These are phyloP conservation scores for Magnaporthiopsis poae DNA, from an alignment of 2,329 filamentous ascomycete genomes.

Conservation along the genomic window DNA sequence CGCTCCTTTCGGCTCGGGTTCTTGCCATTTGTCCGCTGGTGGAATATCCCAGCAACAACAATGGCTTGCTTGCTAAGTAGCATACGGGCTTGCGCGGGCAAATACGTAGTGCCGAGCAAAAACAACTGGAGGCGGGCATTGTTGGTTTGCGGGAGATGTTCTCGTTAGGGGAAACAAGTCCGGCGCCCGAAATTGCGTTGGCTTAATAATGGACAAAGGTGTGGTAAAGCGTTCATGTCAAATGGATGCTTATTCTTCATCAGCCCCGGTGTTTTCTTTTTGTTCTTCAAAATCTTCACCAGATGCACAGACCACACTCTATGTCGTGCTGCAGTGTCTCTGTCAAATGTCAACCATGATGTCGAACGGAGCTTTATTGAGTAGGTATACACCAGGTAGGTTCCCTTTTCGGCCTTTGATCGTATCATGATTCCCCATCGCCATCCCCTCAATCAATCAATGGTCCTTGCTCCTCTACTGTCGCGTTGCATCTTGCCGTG, in stretches of 20 bases:
- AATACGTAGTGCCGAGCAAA: not conserved
- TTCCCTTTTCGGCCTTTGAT: too few relatives aligned
- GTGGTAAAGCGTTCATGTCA: not conserved
- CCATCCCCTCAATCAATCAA: not conserved
- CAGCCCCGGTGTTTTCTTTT: not conserved
- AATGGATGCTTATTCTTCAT: not conserved
- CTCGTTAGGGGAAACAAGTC: not conserved
- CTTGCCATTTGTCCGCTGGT: too few relatives aligned
- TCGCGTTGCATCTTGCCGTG: not conserved
- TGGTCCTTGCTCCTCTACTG: not conserved
- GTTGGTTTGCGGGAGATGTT: not conserved
- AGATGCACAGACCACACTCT: too few relatives aligned
- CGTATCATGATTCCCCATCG: not conserved
- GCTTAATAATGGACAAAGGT: not conserved
- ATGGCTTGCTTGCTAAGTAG: too few relatives aligned
- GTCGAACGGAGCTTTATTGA: too few relatives aligned
- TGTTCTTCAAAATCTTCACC: too few relatives aligned
- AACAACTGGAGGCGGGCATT: not conserved
- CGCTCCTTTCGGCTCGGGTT: not conserved
- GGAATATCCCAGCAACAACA: not conserved
- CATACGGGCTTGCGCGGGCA: too few relatives aligned
- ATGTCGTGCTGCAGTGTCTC: too few relatives aligned
- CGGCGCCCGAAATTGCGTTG: not conserved
- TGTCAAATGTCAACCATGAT: too few relatives aligned
- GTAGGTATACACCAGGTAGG: too few relatives aligned